A percentile compares a stretch with the other conserved stretches of the same genome.
Conservation (phyloP, 2,329 filamentous ascomycete genomes). For the Penicillium sp. region DNA sequence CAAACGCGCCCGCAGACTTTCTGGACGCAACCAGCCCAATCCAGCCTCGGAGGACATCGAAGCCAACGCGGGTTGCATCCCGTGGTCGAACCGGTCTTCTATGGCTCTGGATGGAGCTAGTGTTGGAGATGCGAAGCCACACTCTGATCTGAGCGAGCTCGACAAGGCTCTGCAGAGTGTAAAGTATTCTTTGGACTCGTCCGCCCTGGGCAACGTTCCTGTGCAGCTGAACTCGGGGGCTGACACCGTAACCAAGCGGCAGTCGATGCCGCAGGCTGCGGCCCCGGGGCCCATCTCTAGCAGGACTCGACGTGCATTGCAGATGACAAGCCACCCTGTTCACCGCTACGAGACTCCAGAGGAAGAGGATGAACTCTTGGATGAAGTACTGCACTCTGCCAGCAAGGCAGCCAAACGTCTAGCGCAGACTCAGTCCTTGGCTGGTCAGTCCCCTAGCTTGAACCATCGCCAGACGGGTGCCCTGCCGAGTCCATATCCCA, state of each 20-base stretch:
- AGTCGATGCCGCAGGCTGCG: constrained; percentile 40
- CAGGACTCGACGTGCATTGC: constrained; percentile 73
- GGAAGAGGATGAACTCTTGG: constrained; percentile 92
- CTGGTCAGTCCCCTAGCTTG: constrained; percentile 57
- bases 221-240: constrained; percentile 34
- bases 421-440: constrained; percentile 46
- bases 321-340: constrained; percentile 66
- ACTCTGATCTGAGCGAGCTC: constrained; percentile 57
- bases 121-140: constrained; percentile 45
- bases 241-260: constrained; percentile 36
- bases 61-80: constrained; percentile 85
- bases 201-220: constrained; percentile 38
- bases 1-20: constrained; percentile 88
- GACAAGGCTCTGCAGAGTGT: constrained; percentile 62
- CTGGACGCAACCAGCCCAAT: constrained; percentile 81
- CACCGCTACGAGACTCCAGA: constrained; percentile 91
- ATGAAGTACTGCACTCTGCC: constrained; percentile 79
- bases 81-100: constrained; percentile 84
- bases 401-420: constrained; percentile 71
- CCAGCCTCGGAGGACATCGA: constrained; percentile 85
- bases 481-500: constrained; percentile 59
- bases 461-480: constrained; percentile 29
- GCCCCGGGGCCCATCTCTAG: constrained; percentile 63
- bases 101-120: constrained; percentile 67
- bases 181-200: constrained; percentile 55